phyloP scores from a whole-genome alignment of 2,329 filamentous ascomycete species.

The Trichoderma semiorbis region DNA sequence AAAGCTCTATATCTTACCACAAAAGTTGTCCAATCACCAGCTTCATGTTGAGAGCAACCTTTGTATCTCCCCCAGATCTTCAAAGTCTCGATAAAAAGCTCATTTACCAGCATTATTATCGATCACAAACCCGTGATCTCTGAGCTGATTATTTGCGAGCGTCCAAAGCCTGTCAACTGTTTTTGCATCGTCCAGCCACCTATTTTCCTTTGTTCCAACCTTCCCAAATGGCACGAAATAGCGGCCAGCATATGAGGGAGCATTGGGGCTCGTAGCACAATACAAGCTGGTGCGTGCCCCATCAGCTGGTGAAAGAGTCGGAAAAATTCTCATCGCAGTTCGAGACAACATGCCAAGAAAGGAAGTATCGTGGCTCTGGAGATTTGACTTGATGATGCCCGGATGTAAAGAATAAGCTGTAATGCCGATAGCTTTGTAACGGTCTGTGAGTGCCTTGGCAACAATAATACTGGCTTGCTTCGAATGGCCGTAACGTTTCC shows the following conservation, averaged over 20 bases:
- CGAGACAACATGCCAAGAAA: background rate
- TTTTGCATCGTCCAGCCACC: background rate
- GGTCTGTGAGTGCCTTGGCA: background rate
- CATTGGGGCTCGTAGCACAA: background rate
- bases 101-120: background rate
- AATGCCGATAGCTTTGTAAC: background rate
- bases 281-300: background rate
- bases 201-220: background rate
- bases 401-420: background rate
- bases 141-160: background rate
- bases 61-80: background rate
- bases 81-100: background rate
- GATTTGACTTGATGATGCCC: background rate
- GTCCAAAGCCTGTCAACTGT: background rate
- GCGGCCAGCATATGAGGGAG: background rate
- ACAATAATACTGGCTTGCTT: background rate
- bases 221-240: background rate
- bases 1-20: background rate
- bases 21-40: background rate
- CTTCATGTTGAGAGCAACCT: background rate
- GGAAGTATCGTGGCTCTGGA: background rate
- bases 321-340: background rate
- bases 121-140: background rate
- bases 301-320: background rate
- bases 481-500: background rate